Evolutionary conservation across 257 asterid genomes (phyloP), one percentile per base, ranked within the genome.

Genomic region (Paulownia fortunei): DNA sequence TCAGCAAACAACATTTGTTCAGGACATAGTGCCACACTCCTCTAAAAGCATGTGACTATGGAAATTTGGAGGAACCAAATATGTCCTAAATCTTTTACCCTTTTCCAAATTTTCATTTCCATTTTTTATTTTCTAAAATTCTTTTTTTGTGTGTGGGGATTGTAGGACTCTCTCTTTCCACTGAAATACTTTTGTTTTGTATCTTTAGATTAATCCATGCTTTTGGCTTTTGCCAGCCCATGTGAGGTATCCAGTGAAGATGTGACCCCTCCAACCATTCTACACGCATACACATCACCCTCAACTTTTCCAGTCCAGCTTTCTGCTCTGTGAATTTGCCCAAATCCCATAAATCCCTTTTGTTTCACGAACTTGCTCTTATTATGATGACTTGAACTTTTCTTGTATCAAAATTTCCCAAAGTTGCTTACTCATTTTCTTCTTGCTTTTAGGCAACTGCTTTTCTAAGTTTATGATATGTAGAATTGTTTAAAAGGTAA

Each of bases 181-280:
- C 24, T 37, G 56, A 52, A 58, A 72, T n/a, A 19, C 69, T 73
- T 73, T 73, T 39, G 72, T 75, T 46, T 76, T 67, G 74, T 56
- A 19, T 74, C 21, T 55, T 55, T 79, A 58, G 46, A 42, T 76
- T 52, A 77, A 79, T 80, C 69, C 81, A 78, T 34, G 67, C 58
- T 46, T 83, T 79, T 82, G 87, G 83, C 75, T 64, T 72, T 79
- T 63, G 77, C 81, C 41, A 65, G 56, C 85, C 88, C 92, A 89
- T 89, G 93, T 89, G 93, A 89, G 76, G 72, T 37, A 52, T 85
- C 87, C 79, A 81, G 76, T 77, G 69, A 64, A 63, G 88, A 84
- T 79, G 89, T 83, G 90, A 85, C 88, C 65, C 82, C 55, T 73
- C 83, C 62, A 73, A 71, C 82, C 76, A 72, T 79, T 74, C 41